Evolutionary conservation across 805 yeast species (phyloP), one percentile per base, ranked within the genome.

Genomic region (Candida cerambycidarum): DNA sequence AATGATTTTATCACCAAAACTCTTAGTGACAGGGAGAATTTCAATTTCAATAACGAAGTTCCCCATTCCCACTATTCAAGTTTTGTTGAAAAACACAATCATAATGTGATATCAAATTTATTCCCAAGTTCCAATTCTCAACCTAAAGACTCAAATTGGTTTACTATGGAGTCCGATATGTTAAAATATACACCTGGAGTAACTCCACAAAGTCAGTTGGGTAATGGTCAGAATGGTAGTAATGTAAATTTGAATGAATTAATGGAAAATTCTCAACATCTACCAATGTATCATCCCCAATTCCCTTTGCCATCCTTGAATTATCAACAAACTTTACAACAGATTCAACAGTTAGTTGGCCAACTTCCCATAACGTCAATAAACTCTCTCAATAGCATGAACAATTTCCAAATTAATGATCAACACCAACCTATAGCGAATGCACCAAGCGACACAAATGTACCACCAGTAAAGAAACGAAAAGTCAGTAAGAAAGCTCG

Each of bases 31-130:
- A 46, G 24, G 4, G 19, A 32, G 13, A 14, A 31, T 23, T 24
- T 24, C 27, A 17, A 28, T n/a, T 30, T 23, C 35, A 29, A 14
- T n/a, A 38, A 13, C 15, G 38, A 44, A 34, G 25, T 31, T 13
- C 38, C 28, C 16, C 31, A 41, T 28, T 42, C 43, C 3, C 38
- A 40, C 33, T 40, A 32, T 32, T 14, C 29, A 2, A 24, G 32
- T 16, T 57, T 54, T 40, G 38, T 61, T 10, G 57, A 65, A 4
- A 65, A 56, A 17, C 48, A 45, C 25, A 44, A 51, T 33, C 54
- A 47, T 27, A 43, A 48, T 25, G 44, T 43, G 23, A 27, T 14
- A 9, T 31, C 44, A n/a, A 34, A 41, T n/a, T 11, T 42, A 18
- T 40, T 31, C 18, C 41, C 44, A 13, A 32, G 36, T 24, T 31